Evolutionary conservation across 2,329 filamentous ascomycete species (phyloP).

Genomic region (Colletotrichum sidae): DNA sequence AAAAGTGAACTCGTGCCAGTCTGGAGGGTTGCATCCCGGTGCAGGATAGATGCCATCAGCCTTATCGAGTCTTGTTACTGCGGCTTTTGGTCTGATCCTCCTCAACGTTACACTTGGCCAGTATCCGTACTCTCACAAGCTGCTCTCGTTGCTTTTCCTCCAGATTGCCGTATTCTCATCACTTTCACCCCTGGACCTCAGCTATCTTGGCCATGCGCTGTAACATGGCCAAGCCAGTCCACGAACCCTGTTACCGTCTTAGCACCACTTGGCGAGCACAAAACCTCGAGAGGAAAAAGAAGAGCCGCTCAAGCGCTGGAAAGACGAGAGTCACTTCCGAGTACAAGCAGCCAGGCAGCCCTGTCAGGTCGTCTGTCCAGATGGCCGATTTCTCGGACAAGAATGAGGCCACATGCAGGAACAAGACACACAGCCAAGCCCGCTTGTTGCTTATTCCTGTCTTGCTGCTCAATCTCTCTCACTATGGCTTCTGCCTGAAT

Average conservation of each 20-base stretch:
- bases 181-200: not conserved
- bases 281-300: not conserved
- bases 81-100: not conserved
- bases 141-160: not conserved
- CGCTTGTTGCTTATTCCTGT: conserved; percentile 21
- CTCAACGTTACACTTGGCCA: too few relatives aligned
- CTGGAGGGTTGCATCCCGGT: conserved; percentile 22
- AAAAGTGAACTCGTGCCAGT: not conserved
- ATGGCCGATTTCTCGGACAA: not conserved
- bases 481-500: not conserved
- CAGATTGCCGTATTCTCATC: not conserved
- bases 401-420: conserved; percentile 4
- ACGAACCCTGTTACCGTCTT: not conserved
- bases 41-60: conserved; percentile 25
- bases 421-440: conserved; percentile 6
- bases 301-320: not conserved
- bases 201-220: not conserved
- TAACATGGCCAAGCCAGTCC: not conserved
- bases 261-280: not conserved
- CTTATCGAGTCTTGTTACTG: conserved; percentile 11
- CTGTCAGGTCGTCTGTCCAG: not conserved
- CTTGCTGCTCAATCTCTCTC: not conserved
- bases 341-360: too few relatives aligned
- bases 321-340: not conserved
- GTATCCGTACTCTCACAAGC: not conserved